Base-by-base conservation (phyloP, 305 asterid species). In the Fraxinus greggii region DNA sequence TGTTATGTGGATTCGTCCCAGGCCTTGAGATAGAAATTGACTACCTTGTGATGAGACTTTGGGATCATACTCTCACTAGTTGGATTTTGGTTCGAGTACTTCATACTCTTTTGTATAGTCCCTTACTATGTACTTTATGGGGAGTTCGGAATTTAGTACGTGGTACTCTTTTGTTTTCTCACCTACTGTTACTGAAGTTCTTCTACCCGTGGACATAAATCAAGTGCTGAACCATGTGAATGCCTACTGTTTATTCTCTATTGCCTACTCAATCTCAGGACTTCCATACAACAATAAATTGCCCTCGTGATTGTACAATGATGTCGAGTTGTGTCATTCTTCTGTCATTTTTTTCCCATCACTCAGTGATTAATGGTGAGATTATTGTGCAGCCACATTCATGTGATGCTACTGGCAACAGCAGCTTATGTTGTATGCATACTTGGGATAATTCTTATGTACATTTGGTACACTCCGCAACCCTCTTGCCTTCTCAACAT, bases 401-500 rank as follows among this genome's bases (percentile, higher is more conserved):
- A 89, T 45, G 85, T 88, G 82, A 89, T 89, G 91, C 59, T 88
- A 24, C 79, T 88, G 33, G 88, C 91, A 36, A 89, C 90, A 17
- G 69, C 81, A 24, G 87, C 92, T 24, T 88, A 89, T 72, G 82
- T 88, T 28, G 76, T 89, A 8, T 88, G 91, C 89, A 83, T 89
- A 77, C 73, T 89, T 10, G 92, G 92, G 78, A 86, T 89, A 76
- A 88, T 89, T 72, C 72, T 89, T 81, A 89, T 89, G 92, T 89
- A 89, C 84, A 86, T 89, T 78, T 89, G 92, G 92, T 89, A 89
- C 75, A 86, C 90, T 4, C 92, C 92, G 15, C 84, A 88, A 3
- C 86, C 88, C 10, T 85, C 90, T 32, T 89, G 91, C 83, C 84
- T 88, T 69, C 89, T 89, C 40, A 89, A 89, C 78, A 88, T 89